Evolutionary conservation across 352 stramenopile species (phyloP), one percentile per base, ranked within the genome.

Genomic region (Phytophthora syringae): DNA sequence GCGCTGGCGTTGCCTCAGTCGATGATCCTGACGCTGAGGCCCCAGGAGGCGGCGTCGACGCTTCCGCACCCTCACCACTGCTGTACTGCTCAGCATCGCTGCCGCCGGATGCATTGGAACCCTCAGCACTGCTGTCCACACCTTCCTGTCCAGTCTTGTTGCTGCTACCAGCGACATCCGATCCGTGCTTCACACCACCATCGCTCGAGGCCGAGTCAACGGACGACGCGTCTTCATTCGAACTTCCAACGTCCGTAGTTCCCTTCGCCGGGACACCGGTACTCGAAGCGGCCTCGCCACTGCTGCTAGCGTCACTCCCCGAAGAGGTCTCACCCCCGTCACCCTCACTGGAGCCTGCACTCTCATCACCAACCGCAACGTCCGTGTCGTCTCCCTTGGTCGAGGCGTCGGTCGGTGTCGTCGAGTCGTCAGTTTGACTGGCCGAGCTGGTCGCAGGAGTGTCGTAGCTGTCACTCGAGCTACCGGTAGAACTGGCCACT

Each of bases 181-280:
- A 71, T 20, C 52, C 49, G 16, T 47, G 24, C 22, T 58, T 18
- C 25, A 37, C 52, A 13, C 15, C 21, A 6, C 3, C 37, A 11
- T 43, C 45, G 24, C 21, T 53, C 18, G 49, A 5, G 37, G 47
- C 60, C 6, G 59, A 67, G 15, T 44, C 49, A 64, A 48, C 28
- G 11, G 47, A 58, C 16, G 61, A 60, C 30, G 52, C 56, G 13
- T 47, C 37, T 40, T 28, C 53, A 6, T 70, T 70, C n/a, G n/a
- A n/a, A 34, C 51, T 61, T 3, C 7, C 18, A 34, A 9, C 42
- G 37, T 28, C 40, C 10, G 7, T 27, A 10, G 52, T 36, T 11
- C 50, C 43, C 43, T 65, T 55, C 2, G 36, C 48, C 4, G 62
- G 7, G 2, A 32, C 36, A 47, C n/a, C n/a, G n/a, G n/a, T n/a